Evolutionary conservation across 129 eudicot species (phyloP), one percentile per base, ranked within the genome.

Genomic region (Deinandra increscens): DNA sequence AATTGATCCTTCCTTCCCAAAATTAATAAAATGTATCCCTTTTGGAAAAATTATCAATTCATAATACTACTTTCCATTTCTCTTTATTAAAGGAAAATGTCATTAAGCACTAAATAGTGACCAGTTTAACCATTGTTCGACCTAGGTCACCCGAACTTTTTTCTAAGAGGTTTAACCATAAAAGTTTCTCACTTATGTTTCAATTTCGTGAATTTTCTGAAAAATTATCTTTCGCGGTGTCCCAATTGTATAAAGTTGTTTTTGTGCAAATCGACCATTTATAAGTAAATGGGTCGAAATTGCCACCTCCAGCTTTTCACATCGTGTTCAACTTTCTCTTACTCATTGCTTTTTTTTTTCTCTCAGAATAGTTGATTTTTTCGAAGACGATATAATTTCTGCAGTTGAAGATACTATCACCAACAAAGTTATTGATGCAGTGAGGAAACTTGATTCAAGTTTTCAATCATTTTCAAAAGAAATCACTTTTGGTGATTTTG

Each of bases 371-470:
- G 77, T 87, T 42, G 95, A 89, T 80, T 90, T 82, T 70, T 93
- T 93, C 75, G 75, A 71, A 64, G 87, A 72, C 31, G 79, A 80
- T 64, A 85, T 93, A 29, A 36, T 58, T 59, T 83, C 90, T 60
- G 86, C 99, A 62, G 86, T 93, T 71, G 93, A 89, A 85, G 78
- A 83, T 73, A 86, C 99, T 60, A 81, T 93, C 45, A 70, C 90
- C 22, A 80, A 77, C 59, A 89, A 93, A 61, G 68, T 89, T 26
- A 79, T 33, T 63, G 87, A 85, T 6, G 90, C 79, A 22, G 74
- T 87, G 48, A 64, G 69, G 44, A 74, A 85, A 60, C 85, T 89
- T 4, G 93, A 85, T 74, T 73, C 90, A 23, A 15, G 62, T 26
- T 56, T 87, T 69, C 83, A 93, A 67, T 87, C 93, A 60, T 74